phyloP scores from a whole-genome alignment of 2,329 filamentous ascomycete species.

The Aspergillus hiratsukae region DNA sequence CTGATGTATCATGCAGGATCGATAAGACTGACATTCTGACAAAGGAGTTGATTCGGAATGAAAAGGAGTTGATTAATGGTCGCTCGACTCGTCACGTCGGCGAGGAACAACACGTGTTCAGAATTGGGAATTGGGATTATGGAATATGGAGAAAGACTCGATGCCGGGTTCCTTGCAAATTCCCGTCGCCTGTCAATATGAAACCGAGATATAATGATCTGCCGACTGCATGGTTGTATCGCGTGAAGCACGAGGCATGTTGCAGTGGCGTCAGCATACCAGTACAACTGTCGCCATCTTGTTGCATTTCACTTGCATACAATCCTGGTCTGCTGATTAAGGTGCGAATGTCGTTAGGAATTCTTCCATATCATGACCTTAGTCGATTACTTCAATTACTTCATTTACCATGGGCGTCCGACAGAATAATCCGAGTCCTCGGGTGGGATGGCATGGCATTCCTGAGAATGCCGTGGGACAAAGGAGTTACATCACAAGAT shows the following conservation, averaged over 20 bases:
- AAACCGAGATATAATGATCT: not conserved
- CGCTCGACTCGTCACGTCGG: not conserved
- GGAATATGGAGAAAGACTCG: not conserved
- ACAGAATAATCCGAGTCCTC: not conserved
- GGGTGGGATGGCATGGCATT: no score
- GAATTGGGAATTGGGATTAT: no score
- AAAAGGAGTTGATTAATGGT: no score
- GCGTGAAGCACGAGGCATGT: not conserved
- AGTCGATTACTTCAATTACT: no score
- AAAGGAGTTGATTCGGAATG: not conserved
- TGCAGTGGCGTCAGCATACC: not conserved
- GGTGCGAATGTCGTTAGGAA: not conserved
- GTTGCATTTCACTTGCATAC: not conserved
- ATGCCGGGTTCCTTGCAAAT: not conserved
- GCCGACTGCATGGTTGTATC: not conserved
- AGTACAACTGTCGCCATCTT: not conserved
- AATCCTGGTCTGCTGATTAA: not conserved
- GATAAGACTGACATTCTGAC: not conserved
- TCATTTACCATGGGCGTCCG: no score
- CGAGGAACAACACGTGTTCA: not conserved
- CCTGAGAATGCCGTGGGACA: not conserved
- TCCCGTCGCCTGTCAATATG: not conserved
- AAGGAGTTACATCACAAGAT: not conserved
- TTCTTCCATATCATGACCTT: not conserved
- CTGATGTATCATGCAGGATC: not conserved